Evolutionary conservation across 2,329 filamentous ascomycete genomes (phyloP), one percentile per base, ranked within the genome.

Genomic region (Exophiala xenobiotica): DNA sequence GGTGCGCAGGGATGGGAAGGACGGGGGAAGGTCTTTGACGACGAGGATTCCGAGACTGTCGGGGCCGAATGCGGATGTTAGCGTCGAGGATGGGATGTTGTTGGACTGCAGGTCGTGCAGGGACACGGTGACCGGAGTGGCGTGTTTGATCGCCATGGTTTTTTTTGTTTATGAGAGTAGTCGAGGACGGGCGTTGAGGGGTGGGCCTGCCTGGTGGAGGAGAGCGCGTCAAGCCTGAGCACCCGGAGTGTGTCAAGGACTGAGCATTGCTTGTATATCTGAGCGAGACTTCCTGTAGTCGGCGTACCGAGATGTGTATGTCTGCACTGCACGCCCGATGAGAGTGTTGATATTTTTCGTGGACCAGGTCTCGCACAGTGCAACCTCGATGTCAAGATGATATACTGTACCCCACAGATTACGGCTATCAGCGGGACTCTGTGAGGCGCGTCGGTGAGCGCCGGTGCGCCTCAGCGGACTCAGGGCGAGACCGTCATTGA

Each of bases 21-120:
- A 76, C 4, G 77, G 57, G 0, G 90, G 88, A 0, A 97, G 81
- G 66, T 90, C 88, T 66, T 87, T 90, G 41, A 99, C 91, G n/a
- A 97, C 75, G 49, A 99, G 85, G 46, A 99, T 96, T 0, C 93
- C 93, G 9, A 97, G 76, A 2, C 90, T 96, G 20, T 88, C 83
- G 1, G 91, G 90, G 0, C 93, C 93, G 67, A 99, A 97, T 0
- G 93, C 93, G 61, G 86, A 67, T 24, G 72, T 69, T 9, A 77
- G 66, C 7, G 69, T 70, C 14, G 70, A 64, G 54, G 74, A 74
- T 5, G 73, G 68, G 38, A 77, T 65, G 4, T 66, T 61, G 42
- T 53, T 51, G 44, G 52, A 20, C 35, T 54, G 49, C 18, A 62
- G 59, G 40, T 53, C 58, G 12, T 38, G 12, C 2, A 62, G 53